Percentiles rank a stretch among this genome's conserved stretches.
These are phyloP conservation scores for Oxalis stricta DNA, from an alignment of 441 rosid genomes.

Conservation along the genomic window DNA sequence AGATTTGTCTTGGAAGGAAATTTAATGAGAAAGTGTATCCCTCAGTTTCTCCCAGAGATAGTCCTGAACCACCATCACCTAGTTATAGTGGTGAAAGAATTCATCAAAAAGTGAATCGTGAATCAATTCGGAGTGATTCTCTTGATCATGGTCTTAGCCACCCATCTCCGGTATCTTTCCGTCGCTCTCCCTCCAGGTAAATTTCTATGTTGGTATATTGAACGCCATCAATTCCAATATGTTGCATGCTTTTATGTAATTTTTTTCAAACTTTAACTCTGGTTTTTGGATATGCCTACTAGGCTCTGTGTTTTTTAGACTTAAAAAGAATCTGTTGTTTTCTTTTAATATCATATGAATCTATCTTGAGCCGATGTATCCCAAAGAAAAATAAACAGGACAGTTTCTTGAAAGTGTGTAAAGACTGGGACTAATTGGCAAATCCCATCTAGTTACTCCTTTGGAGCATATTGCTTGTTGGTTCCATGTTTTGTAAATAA, in stretches of 20 bases:
- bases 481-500: neutral
- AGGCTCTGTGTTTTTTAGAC: too few species aligned
- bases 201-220: neutral
- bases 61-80: slow-evolving; percentile 52
- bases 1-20: slow-evolving; percentile 40
- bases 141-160: slow-evolving; percentile 32
- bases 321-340: too few species aligned
- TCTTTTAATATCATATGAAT: too few species aligned
- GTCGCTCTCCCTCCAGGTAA: slow-evolving; percentile 60
- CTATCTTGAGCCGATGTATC: too few species aligned
- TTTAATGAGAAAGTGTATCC: slow-evolving; percentile 70
- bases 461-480: neutral
- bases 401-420: too few species aligned
- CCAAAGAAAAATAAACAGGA: too few species aligned
- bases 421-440: too few species aligned
- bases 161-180: slow-evolving; percentile 30
- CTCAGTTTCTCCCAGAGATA: slow-evolving; percentile 34
- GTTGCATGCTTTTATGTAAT: too few species aligned
- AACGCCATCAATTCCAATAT: too few species aligned
- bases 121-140: slow-evolving; percentile 22
- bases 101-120: slow-evolving; percentile 6
- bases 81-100: slow-evolving; percentile 14
- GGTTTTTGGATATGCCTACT: too few species aligned
- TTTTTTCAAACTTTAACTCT: too few species aligned
- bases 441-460: too few species aligned